Evolutionary conservation across 2,329 filamentous ascomycete genomes (phyloP), one percentile per base, ranked within the genome.

Genomic region (Juglanconis juglandina): DNA sequence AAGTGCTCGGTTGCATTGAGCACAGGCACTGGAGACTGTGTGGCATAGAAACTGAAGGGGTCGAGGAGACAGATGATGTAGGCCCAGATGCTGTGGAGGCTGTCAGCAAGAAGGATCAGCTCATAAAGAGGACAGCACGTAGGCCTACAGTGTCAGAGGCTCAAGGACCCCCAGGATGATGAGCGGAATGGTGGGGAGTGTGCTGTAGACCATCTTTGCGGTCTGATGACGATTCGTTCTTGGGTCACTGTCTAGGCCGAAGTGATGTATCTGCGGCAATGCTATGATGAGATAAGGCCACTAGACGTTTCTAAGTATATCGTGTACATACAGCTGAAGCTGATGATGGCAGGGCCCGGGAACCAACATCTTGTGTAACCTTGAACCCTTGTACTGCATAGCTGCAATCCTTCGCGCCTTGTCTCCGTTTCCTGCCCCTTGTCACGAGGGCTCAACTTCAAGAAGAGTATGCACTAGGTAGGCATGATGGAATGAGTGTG

Each of bases 31-130:
- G 68, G 68, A 9, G 66, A 65, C 30, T 73, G 71, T 9, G 56
- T 64, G 47, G 64, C 60, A 62, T 70, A 71, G 67, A 66, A 74
- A 55, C 55, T 5, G 52, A 64, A 59, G 1, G 71, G 71, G 48
- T 72, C 65, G 5, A 44, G 46, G 44, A 69, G 64, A 1, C 62
- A 63, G 6, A 44, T 57, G 49, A 70, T 57, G 60, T 59, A 66
- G 33, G 51, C 64, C 59, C 56, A 61, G 37, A 62, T 37, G 17
- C 65, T 66, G 60, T 6, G 14, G 35, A 11, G 32, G 13, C 10
- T 14, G 33, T 35, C 42, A 48, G 32, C 7, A 47, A 14, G 39
- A n/a, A 34, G 24, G 32, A 11, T 9, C 6, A 5, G 33, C 13
- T 42, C 34, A 4, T 11, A 39, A 46, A 14, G 33, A 34, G 6